A percentile compares a stretch with the other conserved stretches of the same genome.
Conservation (phyloP, 495 filamentous ascomycete species). For the Evernia prunastri region DNA sequence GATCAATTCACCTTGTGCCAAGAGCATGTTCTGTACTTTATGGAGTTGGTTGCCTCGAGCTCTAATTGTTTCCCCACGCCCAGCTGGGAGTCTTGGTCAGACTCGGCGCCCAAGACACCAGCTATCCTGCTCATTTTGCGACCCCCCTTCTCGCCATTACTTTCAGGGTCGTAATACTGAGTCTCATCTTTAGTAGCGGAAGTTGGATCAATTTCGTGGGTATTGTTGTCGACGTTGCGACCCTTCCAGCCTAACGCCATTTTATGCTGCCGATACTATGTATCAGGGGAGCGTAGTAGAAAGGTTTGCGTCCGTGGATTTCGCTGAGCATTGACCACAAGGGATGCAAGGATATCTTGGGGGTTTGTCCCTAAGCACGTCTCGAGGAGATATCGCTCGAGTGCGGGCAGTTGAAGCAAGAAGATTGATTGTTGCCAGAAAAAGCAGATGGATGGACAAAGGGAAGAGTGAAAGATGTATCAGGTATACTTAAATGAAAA, state of each 20-base stretch:
- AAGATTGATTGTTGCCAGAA: background rate
- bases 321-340: conserved; percentile 42
- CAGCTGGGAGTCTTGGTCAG: conserved; percentile 27
- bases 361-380: conserved; percentile 18
- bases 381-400: conserved; percentile 28
- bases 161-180: conserved; percentile 19
- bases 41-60: conserved; percentile 66
- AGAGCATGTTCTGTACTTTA: conserved; percentile 84
- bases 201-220: conserved; percentile 10
- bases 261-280: conserved; percentile 40
- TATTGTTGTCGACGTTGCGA: conserved; percentile 17
- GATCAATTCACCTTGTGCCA: conserved; percentile 66
- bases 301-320: conserved; percentile 29
- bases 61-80: conserved; percentile 67
- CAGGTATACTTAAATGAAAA: background rate
- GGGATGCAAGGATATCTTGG: conserved; percentile 1
- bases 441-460: background rate
- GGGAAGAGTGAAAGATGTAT: background rate
- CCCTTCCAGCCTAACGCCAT: conserved; percentile 41
- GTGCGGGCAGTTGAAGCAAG: conserved; percentile 23
- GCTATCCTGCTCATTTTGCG: conserved; percentile 26
- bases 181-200: conserved; percentile 10
- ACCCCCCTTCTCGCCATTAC: conserved; percentile 19
- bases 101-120: conserved; percentile 11
- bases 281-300: conserved; percentile 34